Evolutionary conservation across 1,284 basidiomycete genomes (phyloP).

Genomic region (Sanghuangporus weigelae): DNA sequence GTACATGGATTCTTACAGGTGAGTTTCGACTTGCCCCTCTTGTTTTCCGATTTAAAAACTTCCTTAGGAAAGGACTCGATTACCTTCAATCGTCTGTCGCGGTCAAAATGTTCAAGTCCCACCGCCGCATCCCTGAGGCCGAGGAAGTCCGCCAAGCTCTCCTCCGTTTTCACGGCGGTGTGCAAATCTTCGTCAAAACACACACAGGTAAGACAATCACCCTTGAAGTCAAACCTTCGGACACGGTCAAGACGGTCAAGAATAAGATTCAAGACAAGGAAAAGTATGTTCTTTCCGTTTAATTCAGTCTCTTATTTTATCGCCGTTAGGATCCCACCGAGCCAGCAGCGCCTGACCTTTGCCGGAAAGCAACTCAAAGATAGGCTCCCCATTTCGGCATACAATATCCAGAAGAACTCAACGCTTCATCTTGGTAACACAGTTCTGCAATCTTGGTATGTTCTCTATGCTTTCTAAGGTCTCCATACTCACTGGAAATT

Average conservation of each 20-base stretch:
- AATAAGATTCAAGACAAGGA: too few relatives aligned
- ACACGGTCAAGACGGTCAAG: not conserved
- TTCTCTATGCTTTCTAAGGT: too few relatives aligned
- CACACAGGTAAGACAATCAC: slow-evolving; percentile 94
- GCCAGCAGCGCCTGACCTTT: too few relatives aligned
- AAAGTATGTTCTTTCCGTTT: too few relatives aligned
- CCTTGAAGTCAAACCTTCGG: slow-evolving; percentile 59
- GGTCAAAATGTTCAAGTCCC: slow-evolving; percentile 16
- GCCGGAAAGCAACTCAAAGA: too few relatives aligned
- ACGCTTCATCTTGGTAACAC: too few relatives aligned
- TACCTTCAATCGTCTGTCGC: slow-evolving; percentile 8
- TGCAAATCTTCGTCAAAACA: slow-evolving; percentile 87
- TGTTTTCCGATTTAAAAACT: not conserved
- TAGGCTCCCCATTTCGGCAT: too few relatives aligned
- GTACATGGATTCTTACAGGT: not conserved
- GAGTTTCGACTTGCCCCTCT: not conserved
- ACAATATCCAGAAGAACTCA: too few relatives aligned
- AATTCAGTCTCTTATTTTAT: too few relatives aligned
- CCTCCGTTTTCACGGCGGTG: slow-evolving; percentile 32
- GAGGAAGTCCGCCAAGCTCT: not conserved
- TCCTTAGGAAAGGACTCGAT: slow-evolving; percentile 5
- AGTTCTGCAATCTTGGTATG: too few relatives aligned
- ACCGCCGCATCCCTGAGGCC: slow-evolving; percentile 7
- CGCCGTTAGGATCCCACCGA: too few relatives aligned
- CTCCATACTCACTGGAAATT: too few relatives aligned